Conservation (phyloP, 2,329 filamentous ascomycete species). For the Fusarium piperis region DNA sequence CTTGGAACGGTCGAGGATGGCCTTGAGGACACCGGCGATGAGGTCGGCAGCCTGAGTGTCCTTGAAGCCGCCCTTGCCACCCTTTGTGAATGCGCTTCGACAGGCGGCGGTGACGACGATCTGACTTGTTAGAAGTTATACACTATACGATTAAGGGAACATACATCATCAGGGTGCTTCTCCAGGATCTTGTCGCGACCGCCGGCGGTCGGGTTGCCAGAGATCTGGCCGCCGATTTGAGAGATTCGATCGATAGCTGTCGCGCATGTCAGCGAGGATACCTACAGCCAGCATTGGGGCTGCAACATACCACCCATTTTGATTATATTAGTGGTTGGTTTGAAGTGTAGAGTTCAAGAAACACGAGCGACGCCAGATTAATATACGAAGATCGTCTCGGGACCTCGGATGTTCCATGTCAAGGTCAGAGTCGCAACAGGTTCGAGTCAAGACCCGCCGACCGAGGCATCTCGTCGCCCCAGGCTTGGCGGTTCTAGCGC, state of each 20-base stretch:
- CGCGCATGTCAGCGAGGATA: slow-evolving; percentile 17
- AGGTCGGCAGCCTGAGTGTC: slow-evolving; percentile 90
- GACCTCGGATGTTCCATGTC: slow-evolving; percentile 42
- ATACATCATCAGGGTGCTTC: slow-evolving; percentile 74
- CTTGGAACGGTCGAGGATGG: slow-evolving; percentile 82
- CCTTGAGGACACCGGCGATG: slow-evolving; percentile 83
- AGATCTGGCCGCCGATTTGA: slow-evolving; percentile 71
- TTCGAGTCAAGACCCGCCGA: slow-evolving; percentile 38
- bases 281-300: neutral
- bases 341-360: slow-evolving; percentile 13
- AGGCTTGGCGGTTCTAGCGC: slow-evolving; percentile 37
- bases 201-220: slow-evolving; percentile 65
- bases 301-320: slow-evolving; percentile 47
- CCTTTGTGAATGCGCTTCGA: slow-evolving; percentile 91
- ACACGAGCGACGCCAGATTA: neutral
- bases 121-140: slow-evolving; percentile 47
- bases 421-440: slow-evolving; percentile 22
- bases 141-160: slow-evolving; percentile 21
- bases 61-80: slow-evolving; percentile 94
- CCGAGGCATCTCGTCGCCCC: slow-evolving; percentile 47
- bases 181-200: slow-evolving; percentile 67
- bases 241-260: slow-evolving; percentile 67
- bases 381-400: slow-evolving; percentile 31
- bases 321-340: slow-evolving; percentile 4
- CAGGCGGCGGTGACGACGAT: slow-evolving; percentile 93